phyloP scores from a whole-genome alignment of 2,329 filamentous ascomycete species.

The Cladosporium sp. region DNA sequence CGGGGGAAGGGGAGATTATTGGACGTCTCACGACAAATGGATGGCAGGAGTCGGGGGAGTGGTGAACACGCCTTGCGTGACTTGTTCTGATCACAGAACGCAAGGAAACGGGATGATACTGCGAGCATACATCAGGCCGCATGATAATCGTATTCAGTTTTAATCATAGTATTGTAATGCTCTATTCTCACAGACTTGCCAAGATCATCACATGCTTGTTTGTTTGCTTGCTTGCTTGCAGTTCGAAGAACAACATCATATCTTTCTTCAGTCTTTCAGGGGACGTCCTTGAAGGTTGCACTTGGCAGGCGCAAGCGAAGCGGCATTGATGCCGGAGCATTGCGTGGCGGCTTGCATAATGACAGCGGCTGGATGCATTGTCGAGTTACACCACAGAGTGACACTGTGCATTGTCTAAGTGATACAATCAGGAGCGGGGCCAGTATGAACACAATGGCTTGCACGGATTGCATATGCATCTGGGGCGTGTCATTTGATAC shows the following conservation, averaged over 20 bases:
- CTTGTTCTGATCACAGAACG: background rate
- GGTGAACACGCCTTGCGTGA: background rate
- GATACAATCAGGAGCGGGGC: background rate
- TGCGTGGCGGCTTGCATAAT: background rate
- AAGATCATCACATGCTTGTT: too few species aligned
- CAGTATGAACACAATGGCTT: too few species aligned
- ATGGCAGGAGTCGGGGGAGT: background rate
- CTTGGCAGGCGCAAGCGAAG: too few species aligned
- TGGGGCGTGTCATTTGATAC: too few species aligned
- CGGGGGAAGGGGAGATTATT: background rate
- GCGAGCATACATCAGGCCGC: too few species aligned
- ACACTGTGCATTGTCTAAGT: background rate
- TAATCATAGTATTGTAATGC: background rate
- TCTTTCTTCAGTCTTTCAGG: too few species aligned
- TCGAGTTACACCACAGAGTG: background rate
- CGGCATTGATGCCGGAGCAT: too few species aligned
- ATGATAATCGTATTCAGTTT: background rate
- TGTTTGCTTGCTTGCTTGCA: too few species aligned
- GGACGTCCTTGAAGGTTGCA: too few species aligned
- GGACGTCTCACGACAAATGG: background rate
- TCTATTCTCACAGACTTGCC: too few species aligned
- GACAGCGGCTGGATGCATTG: background rate
- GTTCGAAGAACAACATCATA: too few species aligned
- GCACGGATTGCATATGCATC: too few species aligned
- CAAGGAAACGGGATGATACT: background rate